These are phyloP conservation scores for Phytophthora tentaculata DNA, from an alignment of 352 stramenopile genomes.

Conservation along the genomic window DNA sequence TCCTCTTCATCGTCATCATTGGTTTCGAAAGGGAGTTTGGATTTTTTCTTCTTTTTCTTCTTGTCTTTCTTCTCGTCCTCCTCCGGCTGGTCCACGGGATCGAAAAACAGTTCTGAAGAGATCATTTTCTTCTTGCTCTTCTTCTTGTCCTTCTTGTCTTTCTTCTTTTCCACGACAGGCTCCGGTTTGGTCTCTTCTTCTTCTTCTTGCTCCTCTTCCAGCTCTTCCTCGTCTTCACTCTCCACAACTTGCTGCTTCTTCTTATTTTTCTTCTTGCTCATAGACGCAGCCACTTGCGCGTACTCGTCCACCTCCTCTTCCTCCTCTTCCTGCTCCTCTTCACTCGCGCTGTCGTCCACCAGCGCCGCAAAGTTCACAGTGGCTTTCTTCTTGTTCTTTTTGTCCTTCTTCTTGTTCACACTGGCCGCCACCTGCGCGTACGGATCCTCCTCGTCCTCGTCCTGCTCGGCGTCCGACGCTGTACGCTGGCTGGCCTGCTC, in stretches of 20 bases:
- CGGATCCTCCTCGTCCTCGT: slow-evolving; percentile 48
- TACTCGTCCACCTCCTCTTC: slow-evolving; percentile 44
- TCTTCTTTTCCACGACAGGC: slow-evolving; percentile 46
- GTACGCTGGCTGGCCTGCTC: slow-evolving; percentile 41
- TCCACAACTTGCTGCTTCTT: slow-evolving; percentile 61
- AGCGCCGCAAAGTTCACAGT: slow-evolving; percentile 45
- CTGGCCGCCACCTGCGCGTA: slow-evolving; percentile 64
- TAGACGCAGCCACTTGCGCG: slow-evolving; percentile 36
- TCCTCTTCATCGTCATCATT: slow-evolving; percentile 47
- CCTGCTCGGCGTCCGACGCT: slow-evolving; percentile 33
- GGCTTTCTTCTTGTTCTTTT: slow-evolving; percentile 82
- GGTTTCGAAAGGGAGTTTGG: slow-evolving; percentile 75
- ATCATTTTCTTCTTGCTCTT: slow-evolving; percentile 91
- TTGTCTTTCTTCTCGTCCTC: slow-evolving; percentile 62
- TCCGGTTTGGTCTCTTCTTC: slow-evolving; percentile 42
- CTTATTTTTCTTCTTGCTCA: slow-evolving; percentile 60
- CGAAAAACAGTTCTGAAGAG: slow-evolving; percentile 75
- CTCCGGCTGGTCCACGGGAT: slow-evolving; percentile 49
- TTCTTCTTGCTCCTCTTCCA: slow-evolving; percentile 32
- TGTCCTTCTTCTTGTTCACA: slow-evolving; percentile 79
- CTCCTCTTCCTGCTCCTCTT: slow-evolving; percentile 48
- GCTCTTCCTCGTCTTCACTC: slow-evolving; percentile 44
- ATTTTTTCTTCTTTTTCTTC: slow-evolving; percentile 80
- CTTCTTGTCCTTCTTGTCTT: slow-evolving; percentile 79
- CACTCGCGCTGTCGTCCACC: slow-evolving; percentile 44